Percentiles rank a stretch among this genome's conserved stretches.
Conservation (phyloP, 495 filamentous ascomycete species). For the Neurospora africana region DNA sequence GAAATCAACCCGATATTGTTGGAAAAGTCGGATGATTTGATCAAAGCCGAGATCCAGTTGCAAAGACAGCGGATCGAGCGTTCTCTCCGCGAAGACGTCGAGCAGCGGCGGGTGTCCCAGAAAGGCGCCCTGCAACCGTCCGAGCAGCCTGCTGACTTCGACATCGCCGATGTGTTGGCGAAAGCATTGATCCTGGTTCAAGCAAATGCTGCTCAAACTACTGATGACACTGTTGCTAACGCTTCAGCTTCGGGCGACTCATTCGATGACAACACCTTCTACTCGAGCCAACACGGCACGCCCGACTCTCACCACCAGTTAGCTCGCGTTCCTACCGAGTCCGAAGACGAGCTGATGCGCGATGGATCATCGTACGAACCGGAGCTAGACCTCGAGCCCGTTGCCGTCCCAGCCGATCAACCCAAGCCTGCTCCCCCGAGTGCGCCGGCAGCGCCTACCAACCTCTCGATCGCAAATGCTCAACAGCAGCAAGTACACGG, state of each 20-base stretch:
- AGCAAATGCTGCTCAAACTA: conserved; percentile 28
- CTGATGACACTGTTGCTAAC: conserved; percentile 51
- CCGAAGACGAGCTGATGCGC: conserved; percentile 35
- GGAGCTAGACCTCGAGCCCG: conserved; percentile 16
- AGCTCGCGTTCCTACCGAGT: conserved; percentile 29
- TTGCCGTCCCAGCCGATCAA: background rate
- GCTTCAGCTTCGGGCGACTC: conserved; percentile 58
- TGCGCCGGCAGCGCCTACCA: conserved; percentile 2
- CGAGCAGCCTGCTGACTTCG: conserved; percentile 59
- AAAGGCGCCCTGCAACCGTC: conserved; percentile 44
- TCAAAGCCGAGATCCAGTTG: conserved; percentile 70
- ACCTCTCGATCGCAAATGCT: conserved; percentile 1
- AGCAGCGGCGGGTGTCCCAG: conserved; percentile 47
- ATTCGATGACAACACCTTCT: conserved; percentile 89
- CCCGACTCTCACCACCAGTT: conserved; percentile 30
- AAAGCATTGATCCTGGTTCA: conserved; percentile 61
- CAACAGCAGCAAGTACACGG: conserved; percentile 3
- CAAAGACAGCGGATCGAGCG: conserved; percentile 75
- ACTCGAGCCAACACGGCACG: conserved; percentile 65
- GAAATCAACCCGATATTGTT: conserved; percentile 70
- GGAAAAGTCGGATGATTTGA: conserved; percentile 73
- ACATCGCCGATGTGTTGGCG: conserved; percentile 62
- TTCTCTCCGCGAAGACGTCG: conserved; percentile 60
- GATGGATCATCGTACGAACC: conserved; percentile 25
- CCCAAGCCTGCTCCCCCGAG: conserved; percentile 4